phyloP scores from a whole-genome alignment of 495 filamentous ascomycete species.

The Xylaria cubensis region DNA sequence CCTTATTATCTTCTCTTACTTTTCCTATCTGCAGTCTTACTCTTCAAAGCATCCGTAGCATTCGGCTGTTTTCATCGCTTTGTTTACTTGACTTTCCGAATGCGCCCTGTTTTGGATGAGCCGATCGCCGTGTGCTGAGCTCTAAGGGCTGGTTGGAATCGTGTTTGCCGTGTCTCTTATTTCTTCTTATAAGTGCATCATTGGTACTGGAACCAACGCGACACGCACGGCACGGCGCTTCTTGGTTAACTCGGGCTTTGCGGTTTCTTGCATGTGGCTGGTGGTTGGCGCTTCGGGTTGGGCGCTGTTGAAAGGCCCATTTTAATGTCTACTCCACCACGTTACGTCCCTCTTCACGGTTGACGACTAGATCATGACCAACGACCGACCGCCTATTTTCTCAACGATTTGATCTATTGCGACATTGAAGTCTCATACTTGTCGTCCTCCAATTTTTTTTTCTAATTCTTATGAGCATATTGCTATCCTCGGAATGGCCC shows the following conservation, averaged over 20 bases:
- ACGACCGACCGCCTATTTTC: not conserved
- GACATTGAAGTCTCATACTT: not conserved
- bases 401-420: constrained; percentile 12
- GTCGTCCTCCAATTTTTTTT: not conserved
- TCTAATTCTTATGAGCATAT: constrained; percentile 28
- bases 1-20: not conserved
- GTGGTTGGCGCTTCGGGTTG: constrained; percentile 14
- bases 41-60: constrained; percentile 5
- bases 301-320: constrained; percentile 8
- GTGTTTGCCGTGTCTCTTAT: not conserved
- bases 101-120: constrained; percentile 6
- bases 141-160: not conserved
- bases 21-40: constrained; percentile 10
- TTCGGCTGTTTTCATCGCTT: constrained; percentile 9
- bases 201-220: not conserved
- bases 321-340: constrained; percentile 23
- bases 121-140: not conserved
- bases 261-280: constrained; percentile 15
- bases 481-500: constrained; percentile 36
- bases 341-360: constrained; percentile 4
- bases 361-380: constrained; percentile 24
- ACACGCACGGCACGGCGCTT: not conserved
- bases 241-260: constrained; percentile 5
- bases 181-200: not conserved
- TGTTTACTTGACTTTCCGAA: constrained; percentile 10